phyloP scores from a whole-genome alignment of 129 eudicot species.

The Flaveria brownii region DNA sequence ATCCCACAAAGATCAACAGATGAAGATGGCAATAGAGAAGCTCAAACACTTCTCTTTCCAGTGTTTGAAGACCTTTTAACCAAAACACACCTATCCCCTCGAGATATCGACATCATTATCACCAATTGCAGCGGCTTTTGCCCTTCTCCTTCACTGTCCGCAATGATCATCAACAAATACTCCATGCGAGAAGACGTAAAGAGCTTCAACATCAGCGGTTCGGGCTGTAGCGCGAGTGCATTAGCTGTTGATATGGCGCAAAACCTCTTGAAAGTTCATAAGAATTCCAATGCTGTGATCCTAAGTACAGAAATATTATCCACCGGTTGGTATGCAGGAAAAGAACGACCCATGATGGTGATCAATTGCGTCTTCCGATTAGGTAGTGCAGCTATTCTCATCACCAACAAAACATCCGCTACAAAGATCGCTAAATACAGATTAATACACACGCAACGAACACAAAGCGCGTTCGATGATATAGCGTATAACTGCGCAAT shows the following conservation, averaged over 20 bases:
- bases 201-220: conserved; percentile 64
- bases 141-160: conserved; percentile 61
- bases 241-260: conserved; percentile 59
- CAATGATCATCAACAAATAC: conserved; percentile 54
- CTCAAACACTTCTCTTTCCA: conserved; percentile 52
- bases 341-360: conserved; percentile 48
- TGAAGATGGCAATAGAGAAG: conserved; percentile 48
- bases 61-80: conserved; percentile 55
- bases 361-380: conserved; percentile 69
- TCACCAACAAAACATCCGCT: conserved; percentile 45
- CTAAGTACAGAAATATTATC: conserved; percentile 76
- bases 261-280: conserved; percentile 44
- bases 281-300: conserved; percentile 57
- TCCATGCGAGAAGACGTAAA: conserved; percentile 54
- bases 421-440: conserved; percentile 44
- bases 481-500: conserved; percentile 56
- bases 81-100: conserved; percentile 47
- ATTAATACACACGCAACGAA: conserved; percentile 41
- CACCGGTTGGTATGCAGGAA: conserved; percentile 77
- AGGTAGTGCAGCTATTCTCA: conserved; percentile 69
- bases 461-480: conserved; percentile 62
- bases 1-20: conserved; percentile 62
- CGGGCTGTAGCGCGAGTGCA: conserved; percentile 90
- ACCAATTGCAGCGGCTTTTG: conserved; percentile 76
- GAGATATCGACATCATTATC: conserved; percentile 55